Evolutionary conservation across 2,329 filamentous ascomycete species (phyloP).

Genomic region (Microcyclospora pomicola): DNA sequence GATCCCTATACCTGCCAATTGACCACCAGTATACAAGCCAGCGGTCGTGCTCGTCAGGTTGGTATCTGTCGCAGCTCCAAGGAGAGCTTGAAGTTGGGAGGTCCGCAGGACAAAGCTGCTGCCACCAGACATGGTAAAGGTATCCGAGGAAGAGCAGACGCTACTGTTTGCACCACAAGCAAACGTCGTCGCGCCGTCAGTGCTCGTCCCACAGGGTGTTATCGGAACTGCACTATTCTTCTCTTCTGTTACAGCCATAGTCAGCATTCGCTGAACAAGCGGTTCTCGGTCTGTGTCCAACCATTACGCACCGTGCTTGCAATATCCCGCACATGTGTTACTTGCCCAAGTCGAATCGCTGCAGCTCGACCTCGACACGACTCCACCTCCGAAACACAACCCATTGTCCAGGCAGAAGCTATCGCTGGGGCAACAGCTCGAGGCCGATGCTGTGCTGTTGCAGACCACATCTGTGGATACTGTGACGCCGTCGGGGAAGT

Average conservation of each 20-base stretch:
- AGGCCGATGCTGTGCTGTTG: conserved; percentile 5
- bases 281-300: not conserved
- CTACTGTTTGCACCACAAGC: conserved; percentile 17
- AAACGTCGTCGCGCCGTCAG: conserved; percentile 13
- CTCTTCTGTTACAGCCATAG: conserved; percentile 4
- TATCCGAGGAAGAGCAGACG: conserved; percentile 12
- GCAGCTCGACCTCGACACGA: conserved; percentile 19
- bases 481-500: conserved; percentile 16
- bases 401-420: conserved; percentile 21
- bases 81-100: conserved; percentile 15
- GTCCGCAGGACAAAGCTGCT: conserved; percentile 16
- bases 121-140: conserved; percentile 14
- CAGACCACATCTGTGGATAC: conserved; percentile 15
- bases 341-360: conserved; percentile 21
- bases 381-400: conserved; percentile 18
- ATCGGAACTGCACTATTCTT: conserved; percentile 9
- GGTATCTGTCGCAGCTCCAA: conserved; percentile 9
- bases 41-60: conserved; percentile 3
- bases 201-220: conserved; percentile 13
- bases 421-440: conserved; percentile 17
- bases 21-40: conserved; percentile 3
- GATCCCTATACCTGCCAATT: conserved; percentile 16
- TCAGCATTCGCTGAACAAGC: not conserved
- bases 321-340: conserved; percentile 17
- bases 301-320: conserved; percentile 14